Evolutionary conservation across 2,329 filamentous ascomycete species (phyloP).

Genomic region (Alternaria triticimaculans): DNA sequence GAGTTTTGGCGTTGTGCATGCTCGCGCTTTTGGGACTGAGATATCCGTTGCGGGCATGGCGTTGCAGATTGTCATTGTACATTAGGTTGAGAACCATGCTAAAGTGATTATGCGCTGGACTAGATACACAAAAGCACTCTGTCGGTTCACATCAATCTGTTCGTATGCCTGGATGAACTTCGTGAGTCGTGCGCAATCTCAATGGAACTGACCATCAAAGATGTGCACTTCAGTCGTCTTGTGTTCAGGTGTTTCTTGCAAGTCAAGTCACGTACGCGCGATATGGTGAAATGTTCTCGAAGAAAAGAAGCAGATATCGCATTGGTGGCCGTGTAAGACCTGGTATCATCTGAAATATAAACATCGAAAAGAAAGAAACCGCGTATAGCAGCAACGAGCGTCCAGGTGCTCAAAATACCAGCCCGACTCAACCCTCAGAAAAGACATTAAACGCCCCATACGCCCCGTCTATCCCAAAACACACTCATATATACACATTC

Average conservation of each 20-base stretch:
- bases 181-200: not conserved
- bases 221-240: too few relatives aligned
- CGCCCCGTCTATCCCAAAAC: not conserved
- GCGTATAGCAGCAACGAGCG: not conserved
- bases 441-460: not conserved
- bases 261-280: not conserved
- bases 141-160: not conserved
- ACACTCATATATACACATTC: not conserved
- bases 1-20: constrained; percentile 8
- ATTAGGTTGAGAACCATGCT: not conserved
- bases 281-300: not conserved
- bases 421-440: not conserved
- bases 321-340: constrained; percentile 6
- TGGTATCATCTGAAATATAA: constrained; percentile 12
- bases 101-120: too few relatives aligned
- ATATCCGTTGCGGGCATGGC: constrained; percentile 13
- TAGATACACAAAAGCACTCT: not conserved
- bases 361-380: not conserved
- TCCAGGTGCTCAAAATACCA: not conserved
- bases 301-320: not conserved
- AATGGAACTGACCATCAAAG: not conserved
- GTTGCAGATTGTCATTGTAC: constrained; percentile 1
- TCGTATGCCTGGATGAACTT: too few relatives aligned
- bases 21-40: constrained; percentile 6
- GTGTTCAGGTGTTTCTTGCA: not conserved